phyloP scores from a whole-genome alignment of 2,329 filamentous ascomycete genomes.

The Raffaelea arxii region DNA sequence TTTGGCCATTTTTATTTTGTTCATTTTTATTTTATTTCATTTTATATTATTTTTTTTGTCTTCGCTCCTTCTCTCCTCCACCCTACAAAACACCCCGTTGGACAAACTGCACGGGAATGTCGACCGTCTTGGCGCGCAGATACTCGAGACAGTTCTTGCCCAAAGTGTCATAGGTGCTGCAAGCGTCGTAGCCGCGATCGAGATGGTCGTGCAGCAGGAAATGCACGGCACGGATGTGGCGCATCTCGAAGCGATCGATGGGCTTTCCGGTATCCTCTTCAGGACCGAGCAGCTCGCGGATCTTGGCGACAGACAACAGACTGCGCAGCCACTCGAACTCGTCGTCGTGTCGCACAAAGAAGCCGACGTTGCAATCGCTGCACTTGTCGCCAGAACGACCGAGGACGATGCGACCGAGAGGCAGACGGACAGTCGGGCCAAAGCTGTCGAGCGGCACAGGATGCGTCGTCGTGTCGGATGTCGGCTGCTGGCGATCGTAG shows the following conservation, averaged over 20 bases:
- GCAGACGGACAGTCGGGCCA: slow-evolving; percentile 14
- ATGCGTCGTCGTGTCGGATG: slow-evolving; percentile 13
- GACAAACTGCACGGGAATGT: slow-evolving; percentile 32
- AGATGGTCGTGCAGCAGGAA: slow-evolving; percentile 35
- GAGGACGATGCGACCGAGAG: slow-evolving; percentile 24
- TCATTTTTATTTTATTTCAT: background rate
- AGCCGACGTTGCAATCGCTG: slow-evolving; percentile 26
- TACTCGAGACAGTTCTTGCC: slow-evolving; percentile 37
- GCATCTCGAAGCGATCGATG: slow-evolving; percentile 12
- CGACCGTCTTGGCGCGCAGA: slow-evolving; percentile 31
- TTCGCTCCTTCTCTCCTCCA: background rate
- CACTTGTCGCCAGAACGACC: slow-evolving; percentile 29
- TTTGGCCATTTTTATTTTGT: background rate
- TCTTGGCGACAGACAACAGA: slow-evolving; percentile 21
- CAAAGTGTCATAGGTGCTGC: slow-evolving; percentile 31
- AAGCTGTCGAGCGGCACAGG: slow-evolving; percentile 13
- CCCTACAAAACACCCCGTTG: slow-evolving; percentile 25
- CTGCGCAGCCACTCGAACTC: slow-evolving; percentile 30
- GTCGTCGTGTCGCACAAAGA: slow-evolving; percentile 28
- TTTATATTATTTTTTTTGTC: background rate
- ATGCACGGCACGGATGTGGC: slow-evolving; percentile 17
- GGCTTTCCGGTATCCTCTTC: slow-evolving; percentile 13
- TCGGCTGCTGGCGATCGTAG: slow-evolving; percentile 14
- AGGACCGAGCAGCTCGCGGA: slow-evolving; percentile 13
- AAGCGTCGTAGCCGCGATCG: slow-evolving; percentile 31